Base-by-base conservation (phyloP, 164 flowering plant genomes). In the Magnolia kwangsiensis region DNA sequence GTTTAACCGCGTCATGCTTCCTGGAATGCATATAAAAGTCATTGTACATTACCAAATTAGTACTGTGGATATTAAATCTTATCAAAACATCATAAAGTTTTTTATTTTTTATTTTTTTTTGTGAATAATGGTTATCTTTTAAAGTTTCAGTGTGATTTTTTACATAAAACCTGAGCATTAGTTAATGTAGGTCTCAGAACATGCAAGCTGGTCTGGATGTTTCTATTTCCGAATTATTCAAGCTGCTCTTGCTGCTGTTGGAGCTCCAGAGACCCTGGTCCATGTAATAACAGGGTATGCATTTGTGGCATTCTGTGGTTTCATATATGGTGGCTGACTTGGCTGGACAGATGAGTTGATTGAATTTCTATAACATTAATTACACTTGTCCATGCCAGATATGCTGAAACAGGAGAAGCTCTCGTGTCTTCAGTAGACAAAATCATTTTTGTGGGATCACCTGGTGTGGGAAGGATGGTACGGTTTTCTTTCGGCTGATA, bases 201-300 rank as follows among this genome's bases (percentile, higher is more conserved):
- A 94, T 89, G 99, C 99, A 72, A 96, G 98, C 82, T 96, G 99
- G 98, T 96, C 99, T 63, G 99, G 98, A 65, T 90, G 93, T 83
- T 96, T 94, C 86, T 96, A 96, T 82, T 76, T 84, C 69, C 89
- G 92, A 69, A 94, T 96, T 61, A 89, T 96, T 79, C 98, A 95
- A 83, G 85, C 96, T 74, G 99, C 99, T 69, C 91, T 95, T 68
- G 89, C 95, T 81, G 99, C 98, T 63, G 95, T 95, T 4, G 98
- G 94, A 69, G 99, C 96, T 84, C 97, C 99, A 73, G 98, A 96
- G 71, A 91, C 91, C 83, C 82, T 94, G 78, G 99, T 96, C 75
- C 95, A 96, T 76, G 90, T 96, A 18, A 92, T 96, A 73, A 96
- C 99, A 29, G 99, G 99, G 99, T 95, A 88, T 50, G 45, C 45